phyloP scores from a whole-genome alignment of 345 rosid species.

The Arabis alpina region DNA sequence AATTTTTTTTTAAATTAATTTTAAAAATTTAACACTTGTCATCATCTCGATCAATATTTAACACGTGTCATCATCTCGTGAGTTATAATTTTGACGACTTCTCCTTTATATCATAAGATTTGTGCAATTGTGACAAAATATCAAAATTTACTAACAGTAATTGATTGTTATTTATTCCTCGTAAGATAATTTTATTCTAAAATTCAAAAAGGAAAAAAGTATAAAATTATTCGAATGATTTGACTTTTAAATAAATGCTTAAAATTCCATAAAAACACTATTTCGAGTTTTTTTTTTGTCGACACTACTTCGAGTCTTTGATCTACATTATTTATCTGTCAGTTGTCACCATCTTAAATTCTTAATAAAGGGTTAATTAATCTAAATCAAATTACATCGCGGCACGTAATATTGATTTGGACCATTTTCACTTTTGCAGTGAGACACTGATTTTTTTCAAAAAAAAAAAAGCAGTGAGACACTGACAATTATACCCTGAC shows the following conservation, averaged over 20 bases:
- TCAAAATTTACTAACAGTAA: conserved; percentile 7
- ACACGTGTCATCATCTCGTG: too few relatives aligned
- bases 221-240: not conserved
- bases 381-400: conserved; percentile 3
- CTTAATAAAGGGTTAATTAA: not conserved
- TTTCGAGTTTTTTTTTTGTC: not conserved
- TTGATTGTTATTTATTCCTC: not conserved
- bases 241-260: not conserved
- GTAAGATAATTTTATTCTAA: too few relatives aligned
- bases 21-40: too few relatives aligned
- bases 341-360: not conserved
- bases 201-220: too few relatives aligned
- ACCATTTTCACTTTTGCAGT: not conserved
- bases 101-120: too few relatives aligned
- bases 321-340: conserved; percentile 6
- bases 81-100: too few relatives aligned
- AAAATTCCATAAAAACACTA: not conserved
- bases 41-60: too few relatives aligned
- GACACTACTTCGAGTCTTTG: not conserved
- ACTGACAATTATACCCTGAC: conserved; percentile 40
- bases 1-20: too few relatives aligned
- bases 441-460: not conserved
- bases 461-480: too few relatives aligned
- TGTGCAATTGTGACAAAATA: not conserved
- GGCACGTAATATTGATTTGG: conserved; percentile 25